Percentiles rank a stretch among this genome's conserved stretches.
Evolutionary conservation across 495 filamentous ascomycete species (phyloP).

Genomic region (Lichina pygmaea): DNA sequence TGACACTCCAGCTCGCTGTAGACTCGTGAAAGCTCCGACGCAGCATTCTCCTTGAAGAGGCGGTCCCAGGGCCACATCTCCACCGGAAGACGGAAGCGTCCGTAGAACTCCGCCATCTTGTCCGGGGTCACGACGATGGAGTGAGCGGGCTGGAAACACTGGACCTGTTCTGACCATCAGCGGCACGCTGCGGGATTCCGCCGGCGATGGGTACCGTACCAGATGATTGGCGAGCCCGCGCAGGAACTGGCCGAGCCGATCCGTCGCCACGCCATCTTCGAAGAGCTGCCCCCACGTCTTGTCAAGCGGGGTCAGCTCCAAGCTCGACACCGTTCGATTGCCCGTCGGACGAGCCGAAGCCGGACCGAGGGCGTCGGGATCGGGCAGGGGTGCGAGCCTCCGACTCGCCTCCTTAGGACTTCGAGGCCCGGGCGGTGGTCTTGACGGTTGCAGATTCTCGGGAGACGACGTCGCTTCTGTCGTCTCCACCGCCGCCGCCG

Average conservation of each 20-base stretch:
- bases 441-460: too few species aligned
- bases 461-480: too few species aligned
- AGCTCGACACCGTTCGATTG: constrained; percentile 12
- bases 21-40: constrained; percentile 27
- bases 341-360: background rate
- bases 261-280: constrained; percentile 38
- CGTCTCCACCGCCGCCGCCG: too few species aligned
- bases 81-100: constrained; percentile 27
- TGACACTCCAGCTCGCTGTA: constrained; percentile 53
- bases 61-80: constrained; percentile 37
- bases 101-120: constrained; percentile 62
- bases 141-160: constrained; percentile 43
- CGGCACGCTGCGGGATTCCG: background rate
- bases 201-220: constrained; percentile 19
- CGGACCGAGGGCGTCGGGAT: background rate
- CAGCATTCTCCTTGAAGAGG: background rate
- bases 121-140: constrained; percentile 56
- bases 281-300: constrained; percentile 58
- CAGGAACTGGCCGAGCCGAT: constrained; percentile 42
- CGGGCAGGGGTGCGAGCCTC: too few species aligned
- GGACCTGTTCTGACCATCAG: constrained; percentile 25
- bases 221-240: constrained; percentile 54
- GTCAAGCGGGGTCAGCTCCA: constrained; percentile 32
- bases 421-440: too few species aligned
- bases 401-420: too few species aligned